Conservation (phyloP, 2,329 filamentous ascomycete genomes). For the Sporothrix brunneoviolacea region DNA sequence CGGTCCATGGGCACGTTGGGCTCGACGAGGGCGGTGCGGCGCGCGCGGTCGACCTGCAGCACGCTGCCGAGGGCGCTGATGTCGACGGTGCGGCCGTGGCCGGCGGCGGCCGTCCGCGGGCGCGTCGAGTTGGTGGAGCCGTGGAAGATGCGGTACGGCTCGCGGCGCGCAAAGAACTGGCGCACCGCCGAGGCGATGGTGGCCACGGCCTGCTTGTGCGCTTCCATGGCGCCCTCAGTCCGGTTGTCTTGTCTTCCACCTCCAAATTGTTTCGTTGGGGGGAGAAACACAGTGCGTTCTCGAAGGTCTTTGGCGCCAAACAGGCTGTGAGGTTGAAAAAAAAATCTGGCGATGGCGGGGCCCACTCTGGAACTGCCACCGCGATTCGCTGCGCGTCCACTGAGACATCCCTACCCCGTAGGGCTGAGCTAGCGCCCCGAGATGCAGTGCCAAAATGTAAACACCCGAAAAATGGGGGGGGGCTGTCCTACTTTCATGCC, state of each 20-base stretch:
- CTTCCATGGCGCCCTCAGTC: slow-evolving; percentile 37
- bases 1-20: slow-evolving; percentile 71
- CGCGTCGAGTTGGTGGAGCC: slow-evolving; percentile 71
- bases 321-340: no score
- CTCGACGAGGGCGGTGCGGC: slow-evolving; percentile 59
- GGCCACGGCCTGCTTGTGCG: slow-evolving; percentile 42
- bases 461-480: background rate
- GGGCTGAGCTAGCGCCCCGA: no score
- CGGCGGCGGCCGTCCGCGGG: slow-evolving; percentile 30
- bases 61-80: slow-evolving; percentile 60
- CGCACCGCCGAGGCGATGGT: slow-evolving; percentile 42
- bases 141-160: slow-evolving; percentile 68
- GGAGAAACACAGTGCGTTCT: no score
- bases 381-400: no score
- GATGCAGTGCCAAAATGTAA: no score
- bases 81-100: slow-evolving; percentile 38
- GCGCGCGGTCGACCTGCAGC: slow-evolving; percentile 50
- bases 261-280: no score
- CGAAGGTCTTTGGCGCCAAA: no score
- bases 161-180: slow-evolving; percentile 39
- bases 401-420: no score
- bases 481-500: no score
- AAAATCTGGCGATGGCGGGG: no score
- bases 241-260: no score
- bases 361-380: no score